Base-by-base conservation (phyloP, 2,329 filamentous ascomycete genomes). In the Drechslera avenae region DNA sequence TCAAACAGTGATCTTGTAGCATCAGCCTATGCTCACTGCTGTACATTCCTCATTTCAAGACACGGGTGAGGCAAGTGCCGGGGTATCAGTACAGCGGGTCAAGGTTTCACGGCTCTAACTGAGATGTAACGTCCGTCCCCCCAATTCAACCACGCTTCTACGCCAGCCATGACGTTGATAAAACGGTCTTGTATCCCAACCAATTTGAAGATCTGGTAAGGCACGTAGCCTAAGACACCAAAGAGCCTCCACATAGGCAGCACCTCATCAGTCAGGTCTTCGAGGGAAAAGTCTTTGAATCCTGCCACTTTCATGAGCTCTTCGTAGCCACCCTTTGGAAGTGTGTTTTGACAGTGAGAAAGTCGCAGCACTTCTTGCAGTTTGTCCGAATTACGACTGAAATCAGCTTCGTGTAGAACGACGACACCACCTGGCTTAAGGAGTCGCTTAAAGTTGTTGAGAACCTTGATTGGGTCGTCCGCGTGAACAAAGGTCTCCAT, bases 401-500 rank as follows among this genome's bases (percentile, higher is more conserved):
- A 13, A 37, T 37, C 34, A 37, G 34, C 34, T 37, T 83, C 79
- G 58, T 76, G 73, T 37, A 80, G 60, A 1, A 72, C 76, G 6
- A 83, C 39, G 1, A 69, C 68, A 1, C 80, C 80, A 21, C 80
- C 81, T 1, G 79, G 79, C 18, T 70, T 68, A 4, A 83, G 64
- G 0, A 81, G 55, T 12, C 79, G 76, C 60, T 72, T 75, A 66
- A 83, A 82, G 14, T 77, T 76, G 5, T 54, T 56, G 1, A 81
- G 66, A 1, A 77, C 81, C 5, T 62, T 65, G 33, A 72, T 56
- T 0, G 78, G 76, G 32, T 82, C 74, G 1, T 76, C 79, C 1
- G 81, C 79, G 57, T 84, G 81, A 0, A 82, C 80, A 39, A 84
- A 76, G 0, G 80, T 82, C 63, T 84, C 80, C 76, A 83, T 80